These are phyloP conservation scores for Neurospora sp. DNA, from an alignment of 495 filamentous ascomycete genomes.

Conservation along the genomic window DNA sequence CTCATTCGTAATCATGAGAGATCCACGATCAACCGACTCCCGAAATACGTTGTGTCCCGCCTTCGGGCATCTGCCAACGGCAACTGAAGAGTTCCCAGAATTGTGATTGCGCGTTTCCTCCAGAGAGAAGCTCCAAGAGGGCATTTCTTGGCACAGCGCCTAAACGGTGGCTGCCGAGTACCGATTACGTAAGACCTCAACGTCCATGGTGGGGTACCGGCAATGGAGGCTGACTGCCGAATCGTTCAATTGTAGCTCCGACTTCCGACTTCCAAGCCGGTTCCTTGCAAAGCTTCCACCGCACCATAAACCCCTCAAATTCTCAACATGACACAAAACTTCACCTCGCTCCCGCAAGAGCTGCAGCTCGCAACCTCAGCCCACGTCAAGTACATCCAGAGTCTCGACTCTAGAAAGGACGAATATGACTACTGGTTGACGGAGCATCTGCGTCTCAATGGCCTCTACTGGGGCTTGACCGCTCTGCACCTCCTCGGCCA, in stretches of 20 bases:
- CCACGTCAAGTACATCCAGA: slow-evolving; percentile 90
- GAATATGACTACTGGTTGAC: slow-evolving; percentile 96
- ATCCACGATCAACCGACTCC: not conserved
- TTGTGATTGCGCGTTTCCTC: not conserved
- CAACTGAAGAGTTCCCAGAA: not conserved
- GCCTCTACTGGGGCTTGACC: slow-evolving; percentile 91
- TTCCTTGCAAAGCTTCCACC: not conserved
- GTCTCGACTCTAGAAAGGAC: slow-evolving; percentile 81
- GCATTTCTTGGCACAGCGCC: not conserved
- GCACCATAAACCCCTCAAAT: not conserved
- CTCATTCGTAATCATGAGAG: not conserved
- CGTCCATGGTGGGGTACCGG: not conserved
- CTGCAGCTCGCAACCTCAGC: slow-evolving; percentile 57
- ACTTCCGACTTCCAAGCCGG: too few relatives aligned
- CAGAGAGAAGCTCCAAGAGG: not conserved
- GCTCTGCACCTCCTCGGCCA: slow-evolving; percentile 76
- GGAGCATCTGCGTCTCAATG: slow-evolving; percentile 88
- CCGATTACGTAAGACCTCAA: not conserved
- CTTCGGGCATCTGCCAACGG: not conserved
- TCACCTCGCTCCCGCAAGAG: slow-evolving; percentile 43
- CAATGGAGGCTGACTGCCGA: not conserved
- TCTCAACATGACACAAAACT: slow-evolving; percentile 11
- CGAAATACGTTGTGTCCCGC: not conserved
- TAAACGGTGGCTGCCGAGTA: not conserved
- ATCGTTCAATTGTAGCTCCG: too few relatives aligned